Evolutionary conservation across 371 early-diverging fungal species (phyloP).

Genomic region (Syncephalastrum contaminatum): DNA sequence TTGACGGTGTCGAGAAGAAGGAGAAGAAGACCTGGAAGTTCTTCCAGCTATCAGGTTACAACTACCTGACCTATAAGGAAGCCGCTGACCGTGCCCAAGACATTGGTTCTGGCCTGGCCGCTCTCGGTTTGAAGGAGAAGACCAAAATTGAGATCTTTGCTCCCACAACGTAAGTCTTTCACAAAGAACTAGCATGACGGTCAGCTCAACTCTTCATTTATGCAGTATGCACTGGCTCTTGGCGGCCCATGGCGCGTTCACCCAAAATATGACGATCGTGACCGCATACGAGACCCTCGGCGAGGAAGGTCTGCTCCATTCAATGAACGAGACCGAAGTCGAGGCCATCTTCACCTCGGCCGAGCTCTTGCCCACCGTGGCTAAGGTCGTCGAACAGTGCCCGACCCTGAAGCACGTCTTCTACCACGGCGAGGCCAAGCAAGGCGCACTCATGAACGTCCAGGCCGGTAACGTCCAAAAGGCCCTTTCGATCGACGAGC

Average conservation of each 20-base stretch:
- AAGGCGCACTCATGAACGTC: slow-evolving; percentile 19
- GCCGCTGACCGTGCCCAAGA: slow-evolving; percentile 40
- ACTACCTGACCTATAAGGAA: slow-evolving; percentile 69
- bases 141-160: slow-evolving; percentile 71
- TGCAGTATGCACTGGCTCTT: slow-evolving; percentile 73
- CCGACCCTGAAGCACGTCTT: slow-evolving; percentile 69
- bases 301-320: slow-evolving; percentile 79
- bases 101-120: slow-evolving; percentile 68
- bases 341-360: slow-evolving; percentile 75
- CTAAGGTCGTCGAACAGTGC: slow-evolving; percentile 55
- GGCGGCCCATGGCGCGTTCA: slow-evolving; percentile 62
- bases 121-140: slow-evolving; percentile 57
- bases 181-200: no score
- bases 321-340: slow-evolving; percentile 84
- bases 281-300: slow-evolving; percentile 92
- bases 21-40: slow-evolving; percentile 85
- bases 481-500: slow-evolving; percentile 49
- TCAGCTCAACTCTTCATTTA: no score
- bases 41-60: slow-evolving; percentile 70
- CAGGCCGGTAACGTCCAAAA: slow-evolving; percentile 15
- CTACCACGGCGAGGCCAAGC: slow-evolving; percentile 69
- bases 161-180: slow-evolving; percentile 58
- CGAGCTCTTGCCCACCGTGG: slow-evolving; percentile 70
- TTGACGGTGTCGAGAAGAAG: slow-evolving; percentile 63
- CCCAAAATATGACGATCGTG: slow-evolving; percentile 76